These are phyloP conservation scores for Datura wrightii DNA, from an alignment of 257 asterid species.

Conservation along the genomic window DNA sequence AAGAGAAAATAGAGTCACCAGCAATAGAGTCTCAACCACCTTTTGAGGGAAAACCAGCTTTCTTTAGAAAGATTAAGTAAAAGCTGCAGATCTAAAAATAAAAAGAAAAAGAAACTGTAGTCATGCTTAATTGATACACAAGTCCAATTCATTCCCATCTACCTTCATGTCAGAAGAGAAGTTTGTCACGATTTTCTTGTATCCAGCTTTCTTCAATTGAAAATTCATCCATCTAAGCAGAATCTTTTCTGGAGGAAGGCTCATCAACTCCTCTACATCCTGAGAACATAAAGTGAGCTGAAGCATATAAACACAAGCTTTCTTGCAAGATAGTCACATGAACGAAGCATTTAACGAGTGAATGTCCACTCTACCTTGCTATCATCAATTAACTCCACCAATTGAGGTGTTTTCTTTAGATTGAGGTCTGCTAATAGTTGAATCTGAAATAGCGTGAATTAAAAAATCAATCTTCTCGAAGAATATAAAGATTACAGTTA, in stretches of 20 bases:
- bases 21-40: background rate
- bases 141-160: constrained; percentile 36
- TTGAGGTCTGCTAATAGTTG: constrained; percentile 96
- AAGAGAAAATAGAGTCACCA: constrained; percentile 1
- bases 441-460: constrained; percentile 26
- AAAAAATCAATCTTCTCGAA: constrained; percentile 18
- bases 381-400: constrained; percentile 93
- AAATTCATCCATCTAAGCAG: constrained; percentile 98
- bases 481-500: background rate
- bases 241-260: constrained; percentile 91
- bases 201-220: constrained; percentile 84
- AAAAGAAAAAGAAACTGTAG: background rate
- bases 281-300: constrained; percentile 42
- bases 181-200: constrained; percentile 77
- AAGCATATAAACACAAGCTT: constrained; percentile 7
- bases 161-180: constrained; percentile 98
- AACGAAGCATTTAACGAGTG: constrained; percentile 30
- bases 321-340: constrained; percentile 16
- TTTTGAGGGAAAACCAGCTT: background rate
- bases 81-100: background rate
- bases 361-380: constrained; percentile 63
- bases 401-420: constrained; percentile 86
- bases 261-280: constrained; percentile 98
- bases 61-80: constrained; percentile 3
- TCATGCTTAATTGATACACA: constrained; percentile 7